phyloP scores from a whole-genome alignment of 73 alveolate genomes.

The Paramecium tetraurelia region DNA sequence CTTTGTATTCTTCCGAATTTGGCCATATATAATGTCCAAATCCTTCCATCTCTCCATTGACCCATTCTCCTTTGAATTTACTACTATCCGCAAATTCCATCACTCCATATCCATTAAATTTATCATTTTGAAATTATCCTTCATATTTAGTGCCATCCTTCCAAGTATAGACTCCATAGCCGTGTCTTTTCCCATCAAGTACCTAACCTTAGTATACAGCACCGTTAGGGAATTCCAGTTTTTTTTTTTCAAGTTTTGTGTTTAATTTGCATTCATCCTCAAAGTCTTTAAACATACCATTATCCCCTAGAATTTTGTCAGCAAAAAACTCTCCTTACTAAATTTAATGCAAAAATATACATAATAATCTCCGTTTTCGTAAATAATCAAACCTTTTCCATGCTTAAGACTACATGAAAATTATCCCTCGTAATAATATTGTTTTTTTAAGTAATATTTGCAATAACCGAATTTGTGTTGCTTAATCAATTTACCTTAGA shows the following conservation, averaged over 20 bases:
- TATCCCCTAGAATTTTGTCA: background rate
- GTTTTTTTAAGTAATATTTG: background rate
- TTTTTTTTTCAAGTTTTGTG: background rate
- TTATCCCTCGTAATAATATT: constrained; percentile 36
- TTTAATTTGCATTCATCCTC: background rate
- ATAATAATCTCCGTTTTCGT: constrained; percentile 2
- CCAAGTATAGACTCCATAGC: constrained; percentile 70
- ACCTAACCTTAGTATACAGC: constrained; percentile 42
- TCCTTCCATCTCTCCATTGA: constrained; percentile 75
- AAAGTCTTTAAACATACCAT: background rate
- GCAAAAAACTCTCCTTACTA: constrained; percentile 1
- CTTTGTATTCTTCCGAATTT: constrained; percentile 21
- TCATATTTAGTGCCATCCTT: constrained; percentile 70
- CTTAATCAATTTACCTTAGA: background rate
- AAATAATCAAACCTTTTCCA: constrained; percentile 7
- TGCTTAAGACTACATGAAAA: background rate
- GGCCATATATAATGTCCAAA: constrained; percentile 57
- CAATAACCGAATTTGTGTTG: background rate
- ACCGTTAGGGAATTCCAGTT: background rate
- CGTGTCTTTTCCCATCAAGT: constrained; percentile 58
- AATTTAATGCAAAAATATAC: background rate
- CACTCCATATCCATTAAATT: constrained; percentile 70
- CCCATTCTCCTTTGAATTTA: constrained; percentile 70
- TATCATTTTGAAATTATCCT: constrained; percentile 68
- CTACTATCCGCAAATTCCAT: constrained; percentile 75